Percentiles rank a stretch among this genome's conserved stretches.
These are phyloP conservation scores for Yarrowia keelungensis DNA, from an alignment of 805 yeast species.

Conservation along the genomic window DNA sequence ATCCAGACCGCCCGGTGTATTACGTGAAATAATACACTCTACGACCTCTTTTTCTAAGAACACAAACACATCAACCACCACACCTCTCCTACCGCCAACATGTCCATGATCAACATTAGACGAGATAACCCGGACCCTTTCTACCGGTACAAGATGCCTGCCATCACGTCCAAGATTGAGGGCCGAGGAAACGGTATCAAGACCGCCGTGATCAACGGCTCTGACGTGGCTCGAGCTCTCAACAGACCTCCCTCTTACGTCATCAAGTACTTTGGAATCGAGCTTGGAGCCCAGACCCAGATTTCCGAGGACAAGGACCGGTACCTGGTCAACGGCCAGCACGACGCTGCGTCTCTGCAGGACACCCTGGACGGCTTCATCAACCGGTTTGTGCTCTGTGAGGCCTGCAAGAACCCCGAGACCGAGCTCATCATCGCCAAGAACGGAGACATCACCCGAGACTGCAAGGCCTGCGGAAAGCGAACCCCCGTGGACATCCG, in stretches of 20 bases:
- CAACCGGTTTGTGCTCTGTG: constrained; percentile 90
- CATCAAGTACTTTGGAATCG: constrained; percentile 94
- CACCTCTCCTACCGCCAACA: constrained; percentile 47
- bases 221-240: constrained; percentile 93
- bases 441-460: constrained; percentile 78
- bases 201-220: constrained; percentile 87
- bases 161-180: constrained; percentile 94
- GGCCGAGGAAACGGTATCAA: constrained; percentile 99
- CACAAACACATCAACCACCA: too few species aligned
- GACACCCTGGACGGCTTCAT: constrained; percentile 95
- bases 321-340: constrained; percentile 92
- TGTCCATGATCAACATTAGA: constrained; percentile 91
- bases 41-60: background rate
- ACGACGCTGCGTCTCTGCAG: constrained; percentile 87
- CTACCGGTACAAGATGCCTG: constrained; percentile 99
- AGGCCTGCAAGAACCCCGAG: constrained; percentile 95
- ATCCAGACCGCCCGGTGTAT: background rate
- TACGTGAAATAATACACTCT: constrained; percentile 11
- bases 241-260: constrained; percentile 92
- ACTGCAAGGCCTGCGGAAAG: constrained; percentile 98
- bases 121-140: constrained; percentile 98
- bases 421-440: constrained; percentile 85
- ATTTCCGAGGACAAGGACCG: constrained; percentile 82
- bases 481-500: constrained; percentile 82
- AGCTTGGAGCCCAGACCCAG: constrained; percentile 94